These are phyloP conservation scores for Mycogone perniciosa DNA, from an alignment of 2,329 filamentous ascomycete species.

Conservation along the genomic window DNA sequence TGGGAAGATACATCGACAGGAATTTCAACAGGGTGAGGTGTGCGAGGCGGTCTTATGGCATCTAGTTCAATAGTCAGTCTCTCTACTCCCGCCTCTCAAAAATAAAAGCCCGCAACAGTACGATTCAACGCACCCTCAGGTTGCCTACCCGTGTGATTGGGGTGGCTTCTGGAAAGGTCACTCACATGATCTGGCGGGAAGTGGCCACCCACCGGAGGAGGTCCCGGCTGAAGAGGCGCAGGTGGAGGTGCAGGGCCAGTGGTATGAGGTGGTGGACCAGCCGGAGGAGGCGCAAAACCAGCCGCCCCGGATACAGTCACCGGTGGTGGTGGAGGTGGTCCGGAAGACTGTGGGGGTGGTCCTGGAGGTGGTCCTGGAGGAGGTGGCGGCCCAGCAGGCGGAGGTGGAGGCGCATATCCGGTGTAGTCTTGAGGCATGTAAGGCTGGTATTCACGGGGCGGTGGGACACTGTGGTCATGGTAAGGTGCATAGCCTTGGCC, in stretches of 20 bases:
- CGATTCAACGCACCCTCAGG: conserved; percentile 34
- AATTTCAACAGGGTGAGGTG: conserved; percentile 2
- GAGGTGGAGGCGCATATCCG: conserved; percentile 35
- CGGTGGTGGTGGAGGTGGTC: conserved; percentile 4
- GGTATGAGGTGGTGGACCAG: conserved; percentile 21
- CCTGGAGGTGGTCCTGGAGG: conserved; percentile 9
- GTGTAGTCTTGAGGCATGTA: conserved; percentile 40
- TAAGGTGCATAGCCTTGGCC: conserved; percentile 23
- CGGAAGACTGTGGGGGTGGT: background rate
- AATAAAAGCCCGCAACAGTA: conserved; percentile 17
- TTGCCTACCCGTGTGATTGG: conserved; percentile 15
- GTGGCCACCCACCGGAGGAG: conserved; percentile 26
- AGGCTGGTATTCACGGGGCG: conserved; percentile 30
- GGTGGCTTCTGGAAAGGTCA: conserved; percentile 28
- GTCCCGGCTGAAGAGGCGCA: conserved; percentile 24
- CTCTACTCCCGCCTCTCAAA: background rate
- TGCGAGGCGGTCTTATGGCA: conserved; percentile 21
- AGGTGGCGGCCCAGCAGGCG: conserved; percentile 25
- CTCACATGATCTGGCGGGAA: conserved; percentile 39
- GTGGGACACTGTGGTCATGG: conserved; percentile 23
- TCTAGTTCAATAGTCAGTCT: conserved; percentile 23
- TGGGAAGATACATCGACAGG: background rate
- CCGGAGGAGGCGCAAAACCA: conserved; percentile 17
- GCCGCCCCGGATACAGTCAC: conserved; percentile 1
- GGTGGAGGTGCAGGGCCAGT: conserved; percentile 25